Base-by-base conservation (phyloP, 805 yeast genomes). In the Myxozyma monticola region DNA sequence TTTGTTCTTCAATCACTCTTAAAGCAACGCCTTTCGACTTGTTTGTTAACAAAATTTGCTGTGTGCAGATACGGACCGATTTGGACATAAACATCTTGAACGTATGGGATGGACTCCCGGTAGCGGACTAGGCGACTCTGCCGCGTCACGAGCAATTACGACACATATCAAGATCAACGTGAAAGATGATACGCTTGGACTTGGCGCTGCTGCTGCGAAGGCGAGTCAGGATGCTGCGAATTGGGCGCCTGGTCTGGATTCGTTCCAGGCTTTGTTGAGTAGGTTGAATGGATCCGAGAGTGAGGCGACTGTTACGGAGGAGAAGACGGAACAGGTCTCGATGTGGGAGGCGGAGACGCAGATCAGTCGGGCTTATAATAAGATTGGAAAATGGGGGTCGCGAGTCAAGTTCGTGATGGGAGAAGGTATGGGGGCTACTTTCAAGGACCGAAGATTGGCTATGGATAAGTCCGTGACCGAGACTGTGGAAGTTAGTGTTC, bases 41-140 rank as follows among this genome's bases (percentile, higher is more conserved):
- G 2, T 12, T 3, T 29, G n/a, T 26, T 22, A 17, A 18, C 21
- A 10, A 8, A 12, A 9, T 5, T 38, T 38, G 15, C 8, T 15
- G 12, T 12, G 9, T 35, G 4, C 22, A 58, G 65, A 88, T 62
- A 81, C 84, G 0, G 73, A 75, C 3, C 71, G 96, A 44, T 91
- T 91, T 63, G 99, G 99, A 0, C 96, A 86, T 66, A 80, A 84
- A 62, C 89, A 89, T 67, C 68, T 91, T 52, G 81, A 81, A 55
- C 83, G 80, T 59, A 72, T 83, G 64, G 99, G 99, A 15, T 91
- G 99, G 99, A 76, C 74, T 45, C 96, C 95, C 1, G 99, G 99
- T 17, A 71, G 74, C 55, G 98, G 98, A 6, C 75, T 91, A 18
- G 99, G 99, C 1, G 66, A 79, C 17, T 61, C 62, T 7, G 56